Percentiles rank a stretch among this genome's conserved stretches.
phyloP scores from a whole-genome alignment of 106 monocot genomes.

The Acorus gramineus region DNA sequence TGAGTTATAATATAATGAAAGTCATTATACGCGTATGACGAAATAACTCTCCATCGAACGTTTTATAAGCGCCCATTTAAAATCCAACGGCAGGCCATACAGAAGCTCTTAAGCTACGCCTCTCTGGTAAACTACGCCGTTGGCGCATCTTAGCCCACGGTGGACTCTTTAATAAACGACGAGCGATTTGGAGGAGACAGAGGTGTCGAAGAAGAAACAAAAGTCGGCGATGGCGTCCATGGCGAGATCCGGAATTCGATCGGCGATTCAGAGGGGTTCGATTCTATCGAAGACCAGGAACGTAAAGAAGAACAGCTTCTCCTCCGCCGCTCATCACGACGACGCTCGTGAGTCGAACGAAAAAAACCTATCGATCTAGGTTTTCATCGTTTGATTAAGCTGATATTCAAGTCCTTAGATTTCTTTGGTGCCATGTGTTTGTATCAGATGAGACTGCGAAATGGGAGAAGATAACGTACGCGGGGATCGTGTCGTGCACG shows the following conservation, averaged over 20 bases:
- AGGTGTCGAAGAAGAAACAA: no score
- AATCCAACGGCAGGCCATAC: no score
- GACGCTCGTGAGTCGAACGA: conserved; percentile 10
- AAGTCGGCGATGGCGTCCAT: not conserved
- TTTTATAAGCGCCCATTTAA: no score
- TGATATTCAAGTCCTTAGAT: not conserved
- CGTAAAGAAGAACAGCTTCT: conserved; percentile 1
- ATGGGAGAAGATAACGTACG: conserved; percentile 79
- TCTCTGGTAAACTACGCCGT: no score
- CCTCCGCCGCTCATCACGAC: conserved; percentile 14
- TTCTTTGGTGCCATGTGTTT: not conserved
- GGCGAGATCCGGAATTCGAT: conserved; percentile 8
- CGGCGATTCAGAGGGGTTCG: not conserved
- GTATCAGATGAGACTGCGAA: conserved; percentile 54
- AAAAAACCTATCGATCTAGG: not conserved
- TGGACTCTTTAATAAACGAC: no score
- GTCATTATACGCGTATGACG: no score
- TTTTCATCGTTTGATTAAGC: no score
- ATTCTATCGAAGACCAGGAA: not conserved
- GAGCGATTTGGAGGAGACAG: no score
- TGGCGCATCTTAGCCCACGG: no score
- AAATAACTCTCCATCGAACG: no score
- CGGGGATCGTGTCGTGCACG: conserved; percentile 51
- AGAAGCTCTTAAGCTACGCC: no score
- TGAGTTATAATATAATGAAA: no score